phyloP scores from a whole-genome alignment of 1,284 basidiomycete species.

The Naganishia liquefaciens region DNA sequence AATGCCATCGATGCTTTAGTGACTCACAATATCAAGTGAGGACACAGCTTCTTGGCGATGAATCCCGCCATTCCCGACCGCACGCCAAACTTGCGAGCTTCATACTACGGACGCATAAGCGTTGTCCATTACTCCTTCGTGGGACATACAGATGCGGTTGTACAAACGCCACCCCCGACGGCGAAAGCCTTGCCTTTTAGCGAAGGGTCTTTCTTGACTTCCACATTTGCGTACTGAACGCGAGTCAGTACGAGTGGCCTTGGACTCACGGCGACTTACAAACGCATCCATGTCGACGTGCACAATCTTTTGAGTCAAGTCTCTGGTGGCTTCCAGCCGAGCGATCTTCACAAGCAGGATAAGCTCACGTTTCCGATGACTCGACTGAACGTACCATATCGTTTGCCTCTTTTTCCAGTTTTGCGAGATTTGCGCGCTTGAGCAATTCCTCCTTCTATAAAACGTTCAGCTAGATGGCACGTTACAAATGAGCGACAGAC shows the following conservation, averaged over 20 bases:
- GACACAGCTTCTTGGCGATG: conserved; percentile 90
- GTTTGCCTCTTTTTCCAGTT: conserved; percentile 49
- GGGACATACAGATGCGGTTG: conserved; percentile 63
- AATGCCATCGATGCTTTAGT: background rate
- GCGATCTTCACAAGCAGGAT: conserved; percentile 59
- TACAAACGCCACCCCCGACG: conserved; percentile 72
- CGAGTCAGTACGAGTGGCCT: background rate
- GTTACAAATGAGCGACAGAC: conserved; percentile 36
- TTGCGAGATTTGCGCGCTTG: conserved; percentile 38
- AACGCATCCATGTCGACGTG: conserved; percentile 54
- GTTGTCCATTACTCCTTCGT: background rate
- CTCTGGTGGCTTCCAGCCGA: conserved; percentile 73
- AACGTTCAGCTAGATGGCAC: too few relatives aligned
- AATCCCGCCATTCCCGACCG: conserved; percentile 90
- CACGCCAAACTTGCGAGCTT: conserved; percentile 83
- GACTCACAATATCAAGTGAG: conserved; percentile 71
- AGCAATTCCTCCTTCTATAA: conserved; percentile 52
- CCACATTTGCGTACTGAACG: conserved; percentile 53
- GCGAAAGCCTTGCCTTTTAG: conserved; percentile 83
- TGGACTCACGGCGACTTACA: conserved; percentile 37
- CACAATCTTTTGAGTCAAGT: conserved; percentile 73
- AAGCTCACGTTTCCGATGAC: background rate
- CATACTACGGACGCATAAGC: conserved; percentile 44
- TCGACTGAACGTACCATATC: conserved; percentile 42
- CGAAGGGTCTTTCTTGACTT: conserved; percentile 72